phyloP scores from a whole-genome alignment of 1,139 yeast species.

The Yamadazyma dendronema region DNA sequence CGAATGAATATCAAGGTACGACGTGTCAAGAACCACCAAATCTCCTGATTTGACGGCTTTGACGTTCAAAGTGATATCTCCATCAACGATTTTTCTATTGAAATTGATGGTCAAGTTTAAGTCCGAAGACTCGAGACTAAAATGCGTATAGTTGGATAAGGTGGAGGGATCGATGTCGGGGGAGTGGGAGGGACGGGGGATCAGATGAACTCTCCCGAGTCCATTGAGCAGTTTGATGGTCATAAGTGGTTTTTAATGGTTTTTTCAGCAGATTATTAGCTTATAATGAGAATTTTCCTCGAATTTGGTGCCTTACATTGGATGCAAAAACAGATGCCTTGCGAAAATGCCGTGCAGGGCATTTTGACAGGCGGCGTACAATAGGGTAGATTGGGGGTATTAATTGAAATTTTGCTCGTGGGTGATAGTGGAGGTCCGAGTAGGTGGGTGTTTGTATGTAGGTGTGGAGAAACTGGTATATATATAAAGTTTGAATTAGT shows the following conservation, averaged over 20 bases:
- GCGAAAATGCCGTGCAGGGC: background rate
- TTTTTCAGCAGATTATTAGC: too few species aligned
- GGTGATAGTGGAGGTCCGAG: too few species aligned
- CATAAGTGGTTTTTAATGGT: too few species aligned
- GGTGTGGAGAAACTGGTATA: too few species aligned
- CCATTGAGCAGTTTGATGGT: background rate
- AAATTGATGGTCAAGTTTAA: conserved; percentile 59
- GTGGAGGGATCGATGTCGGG: conserved; percentile 55
- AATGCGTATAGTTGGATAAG: conserved; percentile 36
- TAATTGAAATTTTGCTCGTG: too few species aligned
- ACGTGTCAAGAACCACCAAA: conserved; percentile 62
- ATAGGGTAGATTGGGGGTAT: too few species aligned
- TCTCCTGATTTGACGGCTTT: conserved; percentile 13
- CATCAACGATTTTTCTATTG: conserved; percentile 48
- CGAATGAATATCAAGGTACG: conserved; percentile 52
- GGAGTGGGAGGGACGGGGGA: conserved; percentile 36
- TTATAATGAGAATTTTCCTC: background rate
- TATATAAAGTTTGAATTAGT: too few species aligned
- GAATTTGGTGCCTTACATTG: background rate
- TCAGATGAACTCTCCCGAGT: conserved; percentile 4
- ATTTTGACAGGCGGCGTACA: too few species aligned
- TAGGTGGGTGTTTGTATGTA: too few species aligned
- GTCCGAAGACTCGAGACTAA: conserved; percentile 36
- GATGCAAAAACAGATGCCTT: background rate
- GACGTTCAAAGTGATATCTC: conserved; percentile 54